phyloP scores from a whole-genome alignment of 768 basidiomycete species.

The Naganishia friedmannii region DNA sequence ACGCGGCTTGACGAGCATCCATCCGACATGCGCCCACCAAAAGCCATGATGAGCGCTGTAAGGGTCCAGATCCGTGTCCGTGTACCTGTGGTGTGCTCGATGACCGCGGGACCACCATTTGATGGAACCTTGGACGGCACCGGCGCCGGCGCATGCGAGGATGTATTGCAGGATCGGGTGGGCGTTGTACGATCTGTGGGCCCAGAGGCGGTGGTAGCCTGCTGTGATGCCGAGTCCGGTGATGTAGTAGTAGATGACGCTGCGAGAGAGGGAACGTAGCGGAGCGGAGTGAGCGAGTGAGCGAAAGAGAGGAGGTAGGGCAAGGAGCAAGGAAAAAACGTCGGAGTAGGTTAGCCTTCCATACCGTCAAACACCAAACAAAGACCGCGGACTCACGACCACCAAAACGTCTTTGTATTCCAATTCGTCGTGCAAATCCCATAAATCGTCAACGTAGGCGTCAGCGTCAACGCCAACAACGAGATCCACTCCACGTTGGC shows the following conservation, averaged over 20 bases:
- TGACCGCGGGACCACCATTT: constrained; percentile 99
- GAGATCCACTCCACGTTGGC: constrained; percentile 67
- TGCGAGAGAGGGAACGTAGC: constrained; percentile 45
- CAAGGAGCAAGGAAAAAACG: no score
- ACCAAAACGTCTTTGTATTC: constrained; percentile 72
- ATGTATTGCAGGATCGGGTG: constrained; percentile 77
- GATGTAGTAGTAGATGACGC: constrained; percentile 70
- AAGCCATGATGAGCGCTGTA: constrained; percentile 90
- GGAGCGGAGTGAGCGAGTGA: no score
- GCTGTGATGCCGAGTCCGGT: constrained; percentile 72
- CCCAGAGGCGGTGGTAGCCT: constrained; percentile 96
- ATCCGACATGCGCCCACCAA: constrained; percentile 61
- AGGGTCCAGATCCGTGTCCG: constrained; percentile 93
- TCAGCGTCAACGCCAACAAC: constrained; percentile 67
- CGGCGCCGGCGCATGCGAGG: constrained; percentile 79
- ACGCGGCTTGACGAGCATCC: constrained; percentile 90
- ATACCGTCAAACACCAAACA: no score
- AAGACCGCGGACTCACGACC: constrained; percentile 33
- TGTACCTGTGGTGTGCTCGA: constrained; percentile 95
- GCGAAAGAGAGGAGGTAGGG: constrained; percentile 14
- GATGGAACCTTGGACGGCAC: constrained; percentile 93
- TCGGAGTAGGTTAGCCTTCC: no score
- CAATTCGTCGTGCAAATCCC: constrained; percentile 64
- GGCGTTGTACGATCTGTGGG: constrained; percentile 93
- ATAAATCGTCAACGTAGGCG: constrained; percentile 69